These are phyloP conservation scores for Jamesozyma rosinii DNA, from an alignment of 805 yeast species.

Conservation along the genomic window DNA sequence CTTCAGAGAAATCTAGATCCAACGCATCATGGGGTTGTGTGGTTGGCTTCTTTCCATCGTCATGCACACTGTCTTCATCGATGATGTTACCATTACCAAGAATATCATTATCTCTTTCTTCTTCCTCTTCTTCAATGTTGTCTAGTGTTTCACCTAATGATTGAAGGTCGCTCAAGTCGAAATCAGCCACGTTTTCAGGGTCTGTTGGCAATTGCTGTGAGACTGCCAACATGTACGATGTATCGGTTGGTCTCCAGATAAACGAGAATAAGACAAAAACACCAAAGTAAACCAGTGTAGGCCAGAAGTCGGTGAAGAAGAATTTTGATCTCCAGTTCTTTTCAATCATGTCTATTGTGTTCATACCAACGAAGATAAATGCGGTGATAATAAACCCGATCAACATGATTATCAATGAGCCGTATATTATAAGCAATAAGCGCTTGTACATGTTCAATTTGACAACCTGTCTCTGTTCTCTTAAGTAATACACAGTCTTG, in stretches of 20 bases:
- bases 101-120: slow-evolving; percentile 32
- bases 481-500: slow-evolving; percentile 61
- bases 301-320: slow-evolving; percentile 90
- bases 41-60: slow-evolving; percentile 4
- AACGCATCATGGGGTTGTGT: slow-evolving; percentile 10
- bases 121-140: slow-evolving; percentile 11
- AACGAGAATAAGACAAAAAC: slow-evolving; percentile 78
- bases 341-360: slow-evolving; percentile 68
- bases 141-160: slow-evolving; percentile 34
- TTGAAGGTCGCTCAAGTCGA: slow-evolving; percentile 50
- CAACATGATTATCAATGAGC: slow-evolving; percentile 59
- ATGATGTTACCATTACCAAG: slow-evolving; percentile 2
- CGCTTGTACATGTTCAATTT: slow-evolving; percentile 80
- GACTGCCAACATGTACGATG: slow-evolving; percentile 88
- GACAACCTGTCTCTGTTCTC: slow-evolving; percentile 82
- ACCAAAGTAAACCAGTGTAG: slow-evolving; percentile 73
- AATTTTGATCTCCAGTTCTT: slow-evolving; percentile 87
- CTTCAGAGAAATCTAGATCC: slow-evolving; percentile 28
- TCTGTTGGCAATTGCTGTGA: slow-evolving; percentile 87
- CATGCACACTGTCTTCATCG: slow-evolving; percentile 12
- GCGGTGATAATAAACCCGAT: slow-evolving; percentile 64
- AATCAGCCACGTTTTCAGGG: slow-evolving; percentile 58
- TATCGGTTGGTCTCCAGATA: slow-evolving; percentile 96
- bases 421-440: slow-evolving; percentile 64
- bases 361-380: slow-evolving; percentile 62